These are phyloP conservation scores for Venturiaceae sp. DNA, from an alignment of 2,329 filamentous ascomycete genomes.

Conservation along the genomic window DNA sequence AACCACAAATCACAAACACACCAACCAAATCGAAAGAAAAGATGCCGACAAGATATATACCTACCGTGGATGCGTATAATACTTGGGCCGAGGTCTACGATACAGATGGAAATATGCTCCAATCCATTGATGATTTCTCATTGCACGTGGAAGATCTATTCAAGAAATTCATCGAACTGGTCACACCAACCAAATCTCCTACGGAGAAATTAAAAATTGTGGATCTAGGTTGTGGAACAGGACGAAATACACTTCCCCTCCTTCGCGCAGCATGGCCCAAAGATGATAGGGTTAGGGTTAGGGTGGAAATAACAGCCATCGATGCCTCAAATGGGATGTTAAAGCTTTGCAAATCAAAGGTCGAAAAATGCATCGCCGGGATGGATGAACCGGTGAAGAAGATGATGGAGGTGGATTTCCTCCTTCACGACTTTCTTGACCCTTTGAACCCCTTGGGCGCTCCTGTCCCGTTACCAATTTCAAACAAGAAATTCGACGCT, in stretches of 20 bases:
- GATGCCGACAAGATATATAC: conserved; percentile 20
- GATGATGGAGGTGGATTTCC: conserved; percentile 8
- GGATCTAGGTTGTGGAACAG: conserved; percentile 59
- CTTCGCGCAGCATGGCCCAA: no score
- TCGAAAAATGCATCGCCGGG: conserved; percentile 16
- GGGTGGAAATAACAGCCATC: conserved; percentile 38
- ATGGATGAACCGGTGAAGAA: conserved; percentile 7
- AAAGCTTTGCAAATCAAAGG: conserved; percentile 35
- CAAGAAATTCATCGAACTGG: no score
- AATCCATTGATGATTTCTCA: conserved; percentile 51
- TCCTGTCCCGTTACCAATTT: conserved; percentile 16
- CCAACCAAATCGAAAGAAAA: conserved; percentile 12
- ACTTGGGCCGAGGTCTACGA: conserved; percentile 50
- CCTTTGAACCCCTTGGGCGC: conserved; percentile 12
- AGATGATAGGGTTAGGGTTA: conserved; percentile 42
- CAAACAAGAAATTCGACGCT: conserved; percentile 23
- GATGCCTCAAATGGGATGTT: conserved; percentile 52
- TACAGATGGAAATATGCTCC: conserved; percentile 56
- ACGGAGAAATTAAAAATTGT: conserved; percentile 33
- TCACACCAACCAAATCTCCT: background rate
- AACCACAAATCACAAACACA: background rate
- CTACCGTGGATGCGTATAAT: conserved; percentile 38
- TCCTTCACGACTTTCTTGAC: conserved; percentile 22
- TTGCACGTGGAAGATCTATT: conserved; percentile 32
- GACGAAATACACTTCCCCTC: conserved; percentile 55